Conservation (phyloP, 2,329 filamentous ascomycete genomes). For the Trichoderma harzianum region DNA sequence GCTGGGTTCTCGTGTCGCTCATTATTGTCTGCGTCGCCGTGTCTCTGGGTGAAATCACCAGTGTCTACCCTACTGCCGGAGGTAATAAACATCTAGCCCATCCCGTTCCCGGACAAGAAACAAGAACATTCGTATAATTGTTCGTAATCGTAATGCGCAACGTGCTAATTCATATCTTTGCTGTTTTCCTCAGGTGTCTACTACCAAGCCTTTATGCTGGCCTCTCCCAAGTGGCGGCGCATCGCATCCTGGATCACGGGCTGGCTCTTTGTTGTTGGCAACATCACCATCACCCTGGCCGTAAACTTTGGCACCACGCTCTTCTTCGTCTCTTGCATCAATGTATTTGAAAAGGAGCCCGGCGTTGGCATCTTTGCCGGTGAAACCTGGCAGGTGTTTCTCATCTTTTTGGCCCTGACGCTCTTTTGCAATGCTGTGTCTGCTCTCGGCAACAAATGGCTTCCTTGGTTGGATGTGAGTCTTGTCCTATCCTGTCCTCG, state of each 20-base stretch:
- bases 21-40: constrained; percentile 69
- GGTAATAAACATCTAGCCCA: constrained; percentile 37
- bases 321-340: constrained; percentile 54
- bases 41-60: constrained; percentile 71
- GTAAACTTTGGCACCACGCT: constrained; percentile 77
- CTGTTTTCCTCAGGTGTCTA: constrained; percentile 51
- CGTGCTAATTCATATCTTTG: background rate
- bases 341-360: constrained; percentile 48
- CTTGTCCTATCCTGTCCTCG: background rate
- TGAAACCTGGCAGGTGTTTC: constrained; percentile 62
- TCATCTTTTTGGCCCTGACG: constrained; percentile 69
- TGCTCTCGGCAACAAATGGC: constrained; percentile 61
- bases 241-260: constrained; percentile 69
- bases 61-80: constrained; percentile 71
- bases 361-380: constrained; percentile 45
- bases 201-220: constrained; percentile 75
- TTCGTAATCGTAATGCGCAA: background rate
- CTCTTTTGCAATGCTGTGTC: constrained; percentile 63
- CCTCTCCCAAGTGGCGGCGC: constrained; percentile 57
- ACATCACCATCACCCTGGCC: constrained; percentile 79
- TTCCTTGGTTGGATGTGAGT: constrained; percentile 68
- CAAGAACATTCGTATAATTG: background rate
- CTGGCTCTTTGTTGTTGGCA: constrained; percentile 74
- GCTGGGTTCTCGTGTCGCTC: constrained; percentile 64
- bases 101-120: constrained; percentile 18